Evolutionary conservation across 139 green algal genomes (phyloP), one percentile per base, ranked within the genome.

Genomic region (Chlamydomonas schloesseri): DNA sequence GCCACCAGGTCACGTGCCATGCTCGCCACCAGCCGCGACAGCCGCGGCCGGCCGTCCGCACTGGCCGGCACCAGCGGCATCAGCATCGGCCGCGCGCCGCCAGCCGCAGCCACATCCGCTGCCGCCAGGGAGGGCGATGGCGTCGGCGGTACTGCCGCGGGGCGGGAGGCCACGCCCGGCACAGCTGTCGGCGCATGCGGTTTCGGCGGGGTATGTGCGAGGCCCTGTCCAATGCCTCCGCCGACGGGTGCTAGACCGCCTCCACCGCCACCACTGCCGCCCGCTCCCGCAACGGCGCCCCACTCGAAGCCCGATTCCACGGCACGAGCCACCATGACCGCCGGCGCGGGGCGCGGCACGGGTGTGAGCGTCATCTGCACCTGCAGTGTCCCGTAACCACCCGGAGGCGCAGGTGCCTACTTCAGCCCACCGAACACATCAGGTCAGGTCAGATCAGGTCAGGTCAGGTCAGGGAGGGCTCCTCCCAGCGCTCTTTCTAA

Each of bases 1-100:
- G 88, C 81, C 76, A 94, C 87, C 58, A 95, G 87, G 87, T 94
- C 93, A 0, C 74, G 36, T 0, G 74, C 71, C 91, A 95, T 94
- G 21, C 84, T 81, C 33, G 37, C 17, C 46, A 95, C 67, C 14
- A 95, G 58, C n/a, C 62, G 47, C 8, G 68, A 21, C 70, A 94
- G 42, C 5, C 93, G 81, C 3, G 62, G 14, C 11, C 76, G 28
- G 23, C 83, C 91, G 74, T 94, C 88, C 6, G 89, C 26, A 14
- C 34, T 42, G 36, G 74, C 74, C 15, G 74, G 76, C 29, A 89
- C 82, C 70, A 94, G 84, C 24, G 87, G 91, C 71, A 90, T 67
- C 67, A 93, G 64, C 86, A 88, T 80, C 17, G 76, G 83, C 88
- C 71, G 68, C n/a, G n/a, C n/a, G n/a, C n/a, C n/a, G n/a, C n/a